Evolutionary conservation across 306 rosid species (phyloP).

Genomic region (Vigna unguiculata): DNA sequence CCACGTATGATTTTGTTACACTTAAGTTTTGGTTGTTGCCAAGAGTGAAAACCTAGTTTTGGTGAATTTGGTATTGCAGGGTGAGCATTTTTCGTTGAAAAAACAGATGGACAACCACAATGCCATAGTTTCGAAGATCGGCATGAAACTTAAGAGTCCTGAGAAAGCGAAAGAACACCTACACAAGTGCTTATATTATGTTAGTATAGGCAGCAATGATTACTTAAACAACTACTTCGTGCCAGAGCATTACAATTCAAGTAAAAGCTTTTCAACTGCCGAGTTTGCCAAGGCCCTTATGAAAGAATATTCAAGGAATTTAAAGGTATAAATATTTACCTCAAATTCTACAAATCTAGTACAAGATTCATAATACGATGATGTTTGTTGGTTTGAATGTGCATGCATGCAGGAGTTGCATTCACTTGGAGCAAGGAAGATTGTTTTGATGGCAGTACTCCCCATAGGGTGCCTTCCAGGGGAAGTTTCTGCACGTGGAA

Average conservation of each 20-base stretch:
- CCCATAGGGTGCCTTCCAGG: constrained; percentile 64
- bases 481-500: constrained; percentile 48
- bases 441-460: constrained; percentile 58
- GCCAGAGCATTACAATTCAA: constrained; percentile 47
- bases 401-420: constrained; percentile 61
- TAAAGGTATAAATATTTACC: constrained; percentile 49
- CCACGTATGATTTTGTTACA: too few relatives aligned
- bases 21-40: too few relatives aligned
- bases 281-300: constrained; percentile 47
- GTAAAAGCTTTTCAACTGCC: background rate
- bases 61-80: constrained; percentile 49
- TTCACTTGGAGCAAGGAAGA: constrained; percentile 66
- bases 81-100: constrained; percentile 48
- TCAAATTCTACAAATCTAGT: background rate
- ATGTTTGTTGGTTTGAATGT: background rate
- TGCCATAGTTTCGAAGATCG: constrained; percentile 36
- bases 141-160: constrained; percentile 21
- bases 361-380: background rate
- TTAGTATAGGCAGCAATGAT: constrained; percentile 67
- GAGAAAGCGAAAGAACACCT: constrained; percentile 39
- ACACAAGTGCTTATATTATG: constrained; percentile 65
- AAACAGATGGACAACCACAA: constrained; percentile 55
- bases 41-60: background rate
- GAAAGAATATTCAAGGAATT: constrained; percentile 32
- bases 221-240: constrained; percentile 70